Evolutionary conservation across 1,284 basidiomycete species (phyloP), one percentile per base, ranked within the genome.

Genomic region (Fomitiporia mediterranea): DNA sequence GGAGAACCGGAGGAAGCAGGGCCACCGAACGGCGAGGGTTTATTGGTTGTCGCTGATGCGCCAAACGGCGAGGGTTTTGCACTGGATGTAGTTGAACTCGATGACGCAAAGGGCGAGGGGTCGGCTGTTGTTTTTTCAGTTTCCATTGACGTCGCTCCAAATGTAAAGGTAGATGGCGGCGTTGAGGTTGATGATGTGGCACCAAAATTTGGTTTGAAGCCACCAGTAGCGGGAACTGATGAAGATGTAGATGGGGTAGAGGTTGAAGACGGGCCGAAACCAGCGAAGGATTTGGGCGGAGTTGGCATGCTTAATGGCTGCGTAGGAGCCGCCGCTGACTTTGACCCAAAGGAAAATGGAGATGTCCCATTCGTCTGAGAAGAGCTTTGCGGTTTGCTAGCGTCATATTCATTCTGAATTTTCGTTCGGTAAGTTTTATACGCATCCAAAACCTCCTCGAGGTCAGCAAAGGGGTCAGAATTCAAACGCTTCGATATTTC

Each of bases 401-500:
- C 68, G 51, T 84, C 79, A 59, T 75, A 83, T 37, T 84, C 78
- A 44, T 76, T 77, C 64, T 84, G 80, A 5, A 86, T 78, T 38
- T 76, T 74, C 5, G 73, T 67, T 4, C 89, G 77, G 42, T 86
- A 69, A 8, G 69, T 73, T 63, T 77, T 81, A 70, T 95, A 94
- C 53, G 79, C 80, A 55, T 82, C 78, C n/a, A 85, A 60, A 7
- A 91, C 63, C 7, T 70, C 69, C 3, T 78, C 73, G 2, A 93
- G 69, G 63, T 95, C 84, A n/a, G 74, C 67, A 68, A 94, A 94
- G 0, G 89, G 84, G 68, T 95, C 90, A 7, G 77, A 71, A 28
- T 89, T 82, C 19, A 92, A 69, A 3, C 81, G 78, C 51, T 80
- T 77, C 11, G 80, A 76, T 46, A 93, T 70, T 30, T 83, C 79